Evolutionary conservation across 306 rosid species (phyloP).

Genomic region (Echinosophora koreensis): DNA sequence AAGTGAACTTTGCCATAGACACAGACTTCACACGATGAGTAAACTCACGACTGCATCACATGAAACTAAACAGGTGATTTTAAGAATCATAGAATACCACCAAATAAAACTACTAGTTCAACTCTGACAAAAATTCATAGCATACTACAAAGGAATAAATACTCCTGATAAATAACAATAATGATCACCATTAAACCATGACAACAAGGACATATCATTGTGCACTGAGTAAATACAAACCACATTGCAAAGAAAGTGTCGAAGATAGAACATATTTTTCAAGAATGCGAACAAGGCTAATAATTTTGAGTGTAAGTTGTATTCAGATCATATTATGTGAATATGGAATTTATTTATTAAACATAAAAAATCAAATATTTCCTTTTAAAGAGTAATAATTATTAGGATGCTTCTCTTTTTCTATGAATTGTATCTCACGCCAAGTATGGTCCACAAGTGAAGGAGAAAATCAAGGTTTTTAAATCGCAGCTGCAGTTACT

Average conservation of each 20-base stretch:
- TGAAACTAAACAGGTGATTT: slow-evolving; percentile 30
- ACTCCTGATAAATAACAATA: slow-evolving; percentile 2
- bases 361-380: background rate
- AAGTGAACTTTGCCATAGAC: slow-evolving; percentile 90
- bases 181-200: background rate
- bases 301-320: background rate
- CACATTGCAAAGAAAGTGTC: background rate
- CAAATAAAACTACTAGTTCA: slow-evolving; percentile 20
- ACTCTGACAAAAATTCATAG: background rate
- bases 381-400: background rate
- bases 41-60: slow-evolving; percentile 83
- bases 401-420: background rate
- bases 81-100: slow-evolving; percentile 8
- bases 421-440: background rate
- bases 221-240: background rate
- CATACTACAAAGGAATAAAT: background rate
- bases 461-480: background rate
- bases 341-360: background rate
- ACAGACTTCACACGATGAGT: slow-evolving; percentile 99
- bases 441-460: background rate
- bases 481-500: no score
- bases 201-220: background rate
- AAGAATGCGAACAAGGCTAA: slow-evolving; percentile 9
- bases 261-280: slow-evolving; percentile 5
- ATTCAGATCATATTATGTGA: slow-evolving; percentile 1